Percentiles rank a stretch among this genome's conserved stretches.
Conservation (phyloP, 2,329 filamentous ascomycete genomes). For the Chalaropsis thielavioides region DNA sequence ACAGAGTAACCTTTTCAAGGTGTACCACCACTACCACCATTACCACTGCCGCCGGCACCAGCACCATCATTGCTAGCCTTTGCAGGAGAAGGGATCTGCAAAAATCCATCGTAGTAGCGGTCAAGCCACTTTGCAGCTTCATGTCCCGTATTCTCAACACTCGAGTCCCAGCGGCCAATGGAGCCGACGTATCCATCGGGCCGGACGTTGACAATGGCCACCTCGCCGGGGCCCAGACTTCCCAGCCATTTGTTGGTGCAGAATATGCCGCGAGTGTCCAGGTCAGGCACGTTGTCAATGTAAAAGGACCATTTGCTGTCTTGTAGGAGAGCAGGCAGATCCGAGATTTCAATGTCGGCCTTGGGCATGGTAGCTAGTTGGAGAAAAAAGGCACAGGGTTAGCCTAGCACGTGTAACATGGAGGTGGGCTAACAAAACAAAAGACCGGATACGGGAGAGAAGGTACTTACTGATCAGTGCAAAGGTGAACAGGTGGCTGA, state of each 20-base stretch:
- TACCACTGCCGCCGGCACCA: not conserved
- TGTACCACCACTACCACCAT: not conserved
- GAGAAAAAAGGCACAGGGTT: not conserved
- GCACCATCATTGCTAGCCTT: not conserved
- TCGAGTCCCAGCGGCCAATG: slow-evolving; percentile 40
- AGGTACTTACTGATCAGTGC: slow-evolving; percentile 45
- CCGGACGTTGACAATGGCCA: slow-evolving; percentile 52
- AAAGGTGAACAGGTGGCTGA: slow-evolving; percentile 57
- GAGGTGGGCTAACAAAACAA: not conserved
- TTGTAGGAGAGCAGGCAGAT: slow-evolving; percentile 47
- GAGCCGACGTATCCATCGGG: slow-evolving; percentile 62
- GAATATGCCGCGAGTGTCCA: slow-evolving; percentile 35
- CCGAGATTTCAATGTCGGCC: slow-evolving; percentile 47
- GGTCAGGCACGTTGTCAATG: slow-evolving; percentile 48
- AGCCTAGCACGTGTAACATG: not conserved
- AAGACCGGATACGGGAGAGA: not conserved
- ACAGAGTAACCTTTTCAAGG: not conserved
- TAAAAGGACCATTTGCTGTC: slow-evolving; percentile 59
- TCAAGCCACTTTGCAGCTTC: slow-evolving; percentile 42
- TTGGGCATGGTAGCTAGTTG: slow-evolving; percentile 43
- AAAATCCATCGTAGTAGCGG: slow-evolving; percentile 39
- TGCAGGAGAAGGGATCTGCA: slow-evolving; percentile 31
- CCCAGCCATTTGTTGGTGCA: slow-evolving; percentile 60
- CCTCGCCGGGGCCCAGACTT: slow-evolving; percentile 38
- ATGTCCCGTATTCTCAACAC: slow-evolving; percentile 35